Base-by-base conservation (phyloP, 352 stramenopile species). In the Lagenidium sp. region DNA sequence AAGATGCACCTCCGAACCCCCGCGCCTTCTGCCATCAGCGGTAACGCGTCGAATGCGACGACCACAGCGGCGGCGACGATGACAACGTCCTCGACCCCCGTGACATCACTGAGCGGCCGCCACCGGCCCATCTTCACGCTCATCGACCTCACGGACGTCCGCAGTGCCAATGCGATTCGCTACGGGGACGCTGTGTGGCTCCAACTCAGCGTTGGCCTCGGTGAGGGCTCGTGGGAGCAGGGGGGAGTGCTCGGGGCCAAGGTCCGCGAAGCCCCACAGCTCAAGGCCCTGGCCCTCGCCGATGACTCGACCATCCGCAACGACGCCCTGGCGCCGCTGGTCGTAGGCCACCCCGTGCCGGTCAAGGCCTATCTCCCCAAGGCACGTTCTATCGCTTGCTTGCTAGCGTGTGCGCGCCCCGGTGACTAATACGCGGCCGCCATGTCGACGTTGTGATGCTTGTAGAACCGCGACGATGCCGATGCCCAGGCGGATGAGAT, bases 121-220 rank as follows among this genome's bases (percentile, higher is more conserved):
- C 61, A 84, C 37, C 69, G 69, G 28, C 63, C 63, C 13, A 65
- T 87, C n/a, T 82, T 90, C 50, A 87, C 75, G 18, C 44, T 90
- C 6, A 50, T 86, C 16, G 61, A 87, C 41, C 57, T 90, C 15
- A 59, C 57, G 12, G 78, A 90, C 36, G 52, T 82, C 6, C 58
- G 65, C 46, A 90, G 71, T 38, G 71, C 74, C 11, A 76, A 68
- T 30, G 63, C 74, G 18, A 78, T 90, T 40, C 65, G 65, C 21
- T 90, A 82, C 36, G 78, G 78, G n/a, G 74, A 85, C 53, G 65
- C 70, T 8, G 72, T 90, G 12, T 90, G 72, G 69, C 50, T 90
- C 28, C 74, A 90, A 43, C 50, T 90, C 11, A 85, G 70, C 41
- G 54, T 82, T 13, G 78, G 78, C 2, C 57, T 65, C 0, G 78